Evolutionary conservation across 106 monocot species (phyloP), one percentile per base, ranked within the genome.

Genomic region (Acorus gramineus): DNA sequence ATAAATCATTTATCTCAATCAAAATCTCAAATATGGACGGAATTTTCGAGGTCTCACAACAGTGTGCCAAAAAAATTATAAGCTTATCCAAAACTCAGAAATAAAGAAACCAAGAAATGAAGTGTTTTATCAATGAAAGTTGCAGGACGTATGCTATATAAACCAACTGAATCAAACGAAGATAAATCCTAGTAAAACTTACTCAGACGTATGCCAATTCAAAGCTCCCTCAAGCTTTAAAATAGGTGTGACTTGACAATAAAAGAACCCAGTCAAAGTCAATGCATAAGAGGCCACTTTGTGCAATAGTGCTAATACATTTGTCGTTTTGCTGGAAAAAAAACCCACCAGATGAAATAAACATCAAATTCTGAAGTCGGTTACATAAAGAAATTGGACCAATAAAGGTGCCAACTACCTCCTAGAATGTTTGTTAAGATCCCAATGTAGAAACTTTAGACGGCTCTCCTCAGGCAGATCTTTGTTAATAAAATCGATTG

Each of bases 241-340:
- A 78, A 65, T 53, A 10, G 81, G 75, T 50, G 76, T 71, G 46
- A 83, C 69, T 68, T 85, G 81, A 46, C 76, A 91, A 67, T 81
- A 79, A 56, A 91, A 91, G 71, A 81, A 91, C 64, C 81, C 96
- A 2, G 90, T 91, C 46, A 82, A 69, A 61, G 71, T 75, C 70
- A 98, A 78, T 14, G 83, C 77, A 69, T 79, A 59, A 14, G 77
- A 57, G 1, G 84, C 87, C 67, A 91, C 87, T 83, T 76, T 78
- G 48, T 80, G 71, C 53, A 98, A 65, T 5, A 75, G 66, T 60
- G 70, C 56, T 55, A 98, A 79, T 28, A 82, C 91, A 71, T 83
- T 69, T 81, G 62, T 71, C 67, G 79, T 81, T 64, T 81, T 78
- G 42, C 87, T 91, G 74, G 64, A 79, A 46, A n/a, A 73, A 62